Conservation (phyloP, 2,329 filamentous ascomycete genomes). For the Penicillium paneum region DNA sequence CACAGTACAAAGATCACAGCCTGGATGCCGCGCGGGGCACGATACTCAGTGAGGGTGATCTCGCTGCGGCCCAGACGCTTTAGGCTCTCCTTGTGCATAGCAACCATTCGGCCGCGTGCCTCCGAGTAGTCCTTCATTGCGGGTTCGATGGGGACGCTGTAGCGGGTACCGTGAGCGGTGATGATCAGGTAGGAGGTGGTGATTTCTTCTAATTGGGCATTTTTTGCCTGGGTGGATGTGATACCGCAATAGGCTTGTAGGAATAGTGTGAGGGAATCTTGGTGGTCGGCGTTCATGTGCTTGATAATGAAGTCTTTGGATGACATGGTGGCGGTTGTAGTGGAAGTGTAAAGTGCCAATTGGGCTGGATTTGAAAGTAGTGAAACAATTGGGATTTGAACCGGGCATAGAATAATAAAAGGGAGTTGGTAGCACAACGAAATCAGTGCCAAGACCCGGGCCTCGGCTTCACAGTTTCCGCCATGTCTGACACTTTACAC, state of each 20-base stretch:
- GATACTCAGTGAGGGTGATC: constrained; percentile 53
- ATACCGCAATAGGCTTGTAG: constrained; percentile 68
- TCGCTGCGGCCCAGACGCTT: constrained; percentile 59
- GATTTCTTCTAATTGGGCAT: constrained; percentile 64
- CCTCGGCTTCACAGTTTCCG: constrained; percentile 17
- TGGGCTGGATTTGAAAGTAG: not conserved
- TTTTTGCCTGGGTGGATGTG: constrained; percentile 53
- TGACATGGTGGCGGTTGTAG: constrained; percentile 20
- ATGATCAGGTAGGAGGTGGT: constrained; percentile 62
- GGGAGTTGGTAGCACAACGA: not conserved
- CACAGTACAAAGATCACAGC: constrained; percentile 55
- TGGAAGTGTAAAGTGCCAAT: not conserved
- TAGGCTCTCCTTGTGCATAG: constrained; percentile 65
- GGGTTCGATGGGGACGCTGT: constrained; percentile 64
- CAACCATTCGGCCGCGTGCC: constrained; percentile 66
- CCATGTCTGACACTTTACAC: not conserved
- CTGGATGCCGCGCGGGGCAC: constrained; percentile 52
- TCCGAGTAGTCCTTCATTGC: constrained; percentile 67
- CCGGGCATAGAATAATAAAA: not conserved
- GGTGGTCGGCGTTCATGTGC: constrained; percentile 87
- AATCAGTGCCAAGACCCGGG: constrained; percentile 19
- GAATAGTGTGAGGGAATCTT: constrained; percentile 70
- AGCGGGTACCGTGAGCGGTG: constrained; percentile 47
- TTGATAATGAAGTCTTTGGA: constrained; percentile 63
- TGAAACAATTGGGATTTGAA: not conserved